Base-by-base conservation (phyloP, 306 rosid species). In the Canavalia gladiata region DNA sequence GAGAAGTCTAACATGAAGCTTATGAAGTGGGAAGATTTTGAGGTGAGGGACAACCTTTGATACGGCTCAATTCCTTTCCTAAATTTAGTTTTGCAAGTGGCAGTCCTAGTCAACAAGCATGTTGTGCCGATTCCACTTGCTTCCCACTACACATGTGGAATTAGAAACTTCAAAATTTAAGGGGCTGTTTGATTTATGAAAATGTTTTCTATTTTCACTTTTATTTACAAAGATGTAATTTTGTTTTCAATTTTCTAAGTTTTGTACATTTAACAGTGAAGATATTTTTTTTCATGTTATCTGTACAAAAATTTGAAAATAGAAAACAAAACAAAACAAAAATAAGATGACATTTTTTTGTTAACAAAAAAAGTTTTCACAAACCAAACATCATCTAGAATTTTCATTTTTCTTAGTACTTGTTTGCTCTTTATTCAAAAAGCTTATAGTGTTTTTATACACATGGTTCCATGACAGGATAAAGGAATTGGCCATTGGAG, bases 1-100 rank as follows among this genome's bases (percentile, higher is more conserved):
- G 89, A 78, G 62, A 93, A 88, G 81, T 95, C 97, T 45, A 86
- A 87, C 82, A 95, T 91, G 98, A 89, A 95, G 81, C 97, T 95
- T 29, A 87, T 88, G 88, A 92, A 95, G 78, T 95, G 98, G 98
- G 98, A 92, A 75, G 94, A 92, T 81, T 88, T 87, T 84, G 97
- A 86, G 94, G 98, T 92, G 81, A 86, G 68, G 68, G 2, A 62
- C 6, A 33, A 31, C 34, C 29, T 57, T 69, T 34, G 12, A 68
- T 25, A 69, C 59, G 37, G 30, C n/a, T 45, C 45, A n/a, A 12
- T 30, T 76, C 28, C 37, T 68, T 83, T 41, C 41, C 63, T 50
- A 41, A 9, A 66, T 46, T 75, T 34, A 45, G 71, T 57, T 71
- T 74, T 59, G 25, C 6, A 56, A 37, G 35, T 41, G 33, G 59